Evolutionary conservation across 805 yeast species (phyloP).

Genomic region (Cyberlindnera veronae): DNA sequence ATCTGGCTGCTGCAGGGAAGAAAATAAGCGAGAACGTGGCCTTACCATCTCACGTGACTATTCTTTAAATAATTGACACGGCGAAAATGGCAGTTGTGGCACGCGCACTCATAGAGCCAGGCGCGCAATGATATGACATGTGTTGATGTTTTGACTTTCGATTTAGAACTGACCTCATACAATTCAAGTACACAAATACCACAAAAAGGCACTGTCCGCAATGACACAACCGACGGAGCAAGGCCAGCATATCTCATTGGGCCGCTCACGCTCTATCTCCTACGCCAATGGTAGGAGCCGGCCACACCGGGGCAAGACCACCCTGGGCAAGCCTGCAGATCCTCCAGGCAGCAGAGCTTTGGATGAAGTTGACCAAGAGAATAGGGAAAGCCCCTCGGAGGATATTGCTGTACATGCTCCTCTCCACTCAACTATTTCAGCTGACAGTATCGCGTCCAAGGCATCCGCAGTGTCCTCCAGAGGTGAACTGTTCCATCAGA

Average conservation of each 20-base stretch:
- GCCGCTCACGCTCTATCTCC: slow-evolving; percentile 14
- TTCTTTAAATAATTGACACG: no score
- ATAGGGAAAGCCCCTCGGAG: not conserved
- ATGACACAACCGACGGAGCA: not conserved
- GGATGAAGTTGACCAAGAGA: not conserved
- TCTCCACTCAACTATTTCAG: slow-evolving; percentile 15
- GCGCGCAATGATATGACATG: no score
- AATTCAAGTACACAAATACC: no score
- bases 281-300: slow-evolving; percentile 15
- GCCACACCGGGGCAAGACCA: not conserved
- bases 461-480: not conserved
- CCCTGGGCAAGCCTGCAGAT: no score
- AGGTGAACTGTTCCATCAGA: slow-evolving; percentile 14
- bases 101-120: no score
- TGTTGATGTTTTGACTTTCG: no score
- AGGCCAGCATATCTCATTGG: slow-evolving; percentile 6
- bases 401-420: slow-evolving; percentile 13
- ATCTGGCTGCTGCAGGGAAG: no score
- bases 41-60: no score
- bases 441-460: slow-evolving; percentile 10
- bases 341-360: not conserved
- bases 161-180: no score
- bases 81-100: no score
- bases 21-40: no score
- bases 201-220: no score